Base-by-base conservation (phyloP, 805 yeast species). In the Kluyveromyces aestuarii region DNA sequence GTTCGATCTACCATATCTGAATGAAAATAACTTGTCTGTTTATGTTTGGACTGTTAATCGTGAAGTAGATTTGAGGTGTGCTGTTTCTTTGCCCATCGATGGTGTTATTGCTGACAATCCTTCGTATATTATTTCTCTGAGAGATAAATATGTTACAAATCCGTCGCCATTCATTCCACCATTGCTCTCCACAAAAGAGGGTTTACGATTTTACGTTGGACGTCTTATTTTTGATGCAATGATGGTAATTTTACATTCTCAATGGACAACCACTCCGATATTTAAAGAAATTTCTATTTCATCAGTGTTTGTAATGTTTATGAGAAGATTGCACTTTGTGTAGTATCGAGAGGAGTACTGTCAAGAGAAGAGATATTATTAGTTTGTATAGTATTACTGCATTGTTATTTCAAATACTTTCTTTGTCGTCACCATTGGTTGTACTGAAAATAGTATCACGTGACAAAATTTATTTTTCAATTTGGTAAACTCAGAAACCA, bases 41-140 rank as follows among this genome's bases (percentile, higher is more conserved):
- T 77, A 71, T 50, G 55, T 74, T 2, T 79, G 84, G 84, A 79
- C 84, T 1, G 67, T 77, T 16, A 79, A 79, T 57, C 49, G 64
- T 50, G 52, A 62, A 44, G 44, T 55, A 19, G 63, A 63, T 55
- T 48, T 66, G 61, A 44, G 62, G 47, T 55, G 55, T 52, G 41
- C 57, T 42, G 43, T 58, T 18, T 62, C 62, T 25, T 46, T 63
- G 35, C 66, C 67, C 33, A 60, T 64, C 17, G 47, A 52, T 36
- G 69, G 68, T 37, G 52, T 58, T n/a, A 58, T 64, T 8, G 61
- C 67, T 1, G 69, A 64, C 50, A 56, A 60, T 45, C 68, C 68
- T 18, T 39, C 51, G 2, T 47, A 16, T 10, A 17, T 27, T 11
- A 38, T 43, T 7, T 35, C 45, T 16, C 18, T 43, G 25, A 16